Base-by-base conservation (phyloP, 495 filamentous ascomycete genomes). In the Penicillium waksmanii region DNA sequence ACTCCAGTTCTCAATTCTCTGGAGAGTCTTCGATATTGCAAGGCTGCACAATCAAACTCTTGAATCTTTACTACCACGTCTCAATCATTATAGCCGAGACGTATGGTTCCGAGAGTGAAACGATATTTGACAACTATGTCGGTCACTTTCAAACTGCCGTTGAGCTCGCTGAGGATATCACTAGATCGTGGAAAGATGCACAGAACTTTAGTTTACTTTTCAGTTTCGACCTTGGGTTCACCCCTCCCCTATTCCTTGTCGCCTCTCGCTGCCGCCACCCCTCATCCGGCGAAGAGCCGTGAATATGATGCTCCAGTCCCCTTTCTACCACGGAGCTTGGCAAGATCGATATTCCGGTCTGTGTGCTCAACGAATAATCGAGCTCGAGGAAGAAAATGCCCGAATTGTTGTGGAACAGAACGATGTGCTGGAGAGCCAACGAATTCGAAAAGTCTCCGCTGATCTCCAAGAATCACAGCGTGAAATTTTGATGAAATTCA, bases 141-240 rank as follows among this genome's bases (percentile, higher is more conserved):
- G 27, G 18, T 1, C 3, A 10, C 1, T 58, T 58, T 19, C 38
- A 58, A 17, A 13, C 3, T 0, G 42, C 42, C 3, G 56, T 53
- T 12, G 18, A 38, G 5, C 56, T 58, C 13, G 25, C 49, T 8
- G 40, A 52, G 10, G 13, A n/a, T 1, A 8, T 58, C 48, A 35
- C 25, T 10, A 12, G 35, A 5, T 43, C 15, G 3, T 58, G 49
- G 48, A 23, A 51, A 12, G 3, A 10, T 8, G 46, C 17, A 5
- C 25, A 35, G 7, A 19, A 53, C 4, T 58, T 36, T 18, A 46
- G 27, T 35, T 9, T 58, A 3, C 11, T 53, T 10, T 58, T 53
- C 38, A 58, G 49, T 15, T 58, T 58, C 12, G 56, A 58, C 31
- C 49, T 58, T 21, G 56, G 56, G 0, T n/a, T 58, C 18, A 53